Percentiles rank a stretch among this genome's conserved stretches.
phyloP scores from a whole-genome alignment of 1,284 basidiomycete species.

The Fistulinella cinereoalba region DNA sequence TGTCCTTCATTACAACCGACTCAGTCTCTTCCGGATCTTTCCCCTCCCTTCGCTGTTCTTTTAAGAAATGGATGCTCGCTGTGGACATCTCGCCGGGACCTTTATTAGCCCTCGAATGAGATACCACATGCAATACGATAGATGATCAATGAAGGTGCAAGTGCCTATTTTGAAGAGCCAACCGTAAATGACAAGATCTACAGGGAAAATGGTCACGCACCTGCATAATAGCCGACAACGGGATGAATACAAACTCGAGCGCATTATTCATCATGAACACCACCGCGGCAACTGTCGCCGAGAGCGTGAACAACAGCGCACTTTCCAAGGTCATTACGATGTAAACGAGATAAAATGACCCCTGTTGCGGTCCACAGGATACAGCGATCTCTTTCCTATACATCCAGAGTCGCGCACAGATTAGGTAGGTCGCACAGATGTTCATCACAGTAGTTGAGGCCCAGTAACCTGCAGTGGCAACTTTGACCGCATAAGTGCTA shows the following conservation, averaged over 20 bases:
- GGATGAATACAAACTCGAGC: slow-evolving; percentile 19
- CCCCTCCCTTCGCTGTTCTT: too few relatives aligned
- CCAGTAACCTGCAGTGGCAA: slow-evolving; percentile 13
- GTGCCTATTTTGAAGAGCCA: slow-evolving; percentile 3
- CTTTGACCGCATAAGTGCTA: slow-evolving; percentile 5
- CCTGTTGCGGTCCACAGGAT: slow-evolving; percentile 10
- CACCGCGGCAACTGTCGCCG: slow-evolving; percentile 7
- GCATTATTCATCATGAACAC: slow-evolving; percentile 18
- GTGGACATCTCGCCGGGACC: background rate
- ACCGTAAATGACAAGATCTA: background rate
- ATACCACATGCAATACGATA: slow-evolving; percentile 21
- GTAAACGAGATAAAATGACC: slow-evolving; percentile 18
- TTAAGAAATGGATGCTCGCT: background rate
- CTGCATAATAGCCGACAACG: slow-evolving; percentile 19
- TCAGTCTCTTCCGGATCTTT: too few relatives aligned
- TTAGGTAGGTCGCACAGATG: slow-evolving; percentile 12
- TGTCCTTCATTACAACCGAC: too few relatives aligned
- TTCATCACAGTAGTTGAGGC: slow-evolving; percentile 16
- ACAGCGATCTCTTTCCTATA: slow-evolving; percentile 8
- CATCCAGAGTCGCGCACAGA: slow-evolving; percentile 16
- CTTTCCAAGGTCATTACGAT: slow-evolving; percentile 29
- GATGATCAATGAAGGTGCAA: slow-evolving; percentile 21
- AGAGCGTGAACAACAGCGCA: slow-evolving; percentile 20
- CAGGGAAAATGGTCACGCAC: slow-evolving; percentile 3
- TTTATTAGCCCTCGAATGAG: slow-evolving; percentile 13